Evolutionary conservation across 345 rosid genomes (phyloP).

Genomic region (Lepidium aucheri): DNA sequence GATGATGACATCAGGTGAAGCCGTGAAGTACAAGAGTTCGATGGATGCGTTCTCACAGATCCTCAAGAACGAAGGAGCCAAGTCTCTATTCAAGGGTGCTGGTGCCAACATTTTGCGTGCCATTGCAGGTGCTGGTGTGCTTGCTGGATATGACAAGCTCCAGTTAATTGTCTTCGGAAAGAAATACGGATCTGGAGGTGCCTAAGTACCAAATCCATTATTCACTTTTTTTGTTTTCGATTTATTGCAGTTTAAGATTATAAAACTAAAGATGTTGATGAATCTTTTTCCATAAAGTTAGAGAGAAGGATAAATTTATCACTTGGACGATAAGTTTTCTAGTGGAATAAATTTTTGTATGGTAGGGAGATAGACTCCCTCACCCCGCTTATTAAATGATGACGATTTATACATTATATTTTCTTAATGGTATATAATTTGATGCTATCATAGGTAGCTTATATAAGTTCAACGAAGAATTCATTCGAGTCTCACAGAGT

Average conservation of each 20-base stretch:
- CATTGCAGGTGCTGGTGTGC: conserved; percentile 92
- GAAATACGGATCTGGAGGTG: conserved; percentile 84
- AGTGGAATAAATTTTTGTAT: conserved; percentile 11
- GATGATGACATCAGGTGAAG: conserved; percentile 98
- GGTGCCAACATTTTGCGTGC: conserved; percentile 92
- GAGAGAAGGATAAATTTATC: not conserved
- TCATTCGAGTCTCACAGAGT: too few relatives aligned
- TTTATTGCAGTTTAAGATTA: conserved; percentile 13
- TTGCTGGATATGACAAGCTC: conserved; percentile 81
- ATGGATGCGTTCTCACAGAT: conserved; percentile 65
- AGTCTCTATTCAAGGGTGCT: conserved; percentile 85
- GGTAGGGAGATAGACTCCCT: not conserved
- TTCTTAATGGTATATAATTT: too few relatives aligned
- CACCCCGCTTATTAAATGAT: not conserved
- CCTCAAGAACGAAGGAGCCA: conserved; percentile 76
- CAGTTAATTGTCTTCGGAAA: conserved; percentile 77
- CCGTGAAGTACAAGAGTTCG: conserved; percentile 85
- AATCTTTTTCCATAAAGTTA: conserved; percentile 13
- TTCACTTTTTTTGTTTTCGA: not conserved
- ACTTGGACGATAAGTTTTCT: not conserved
- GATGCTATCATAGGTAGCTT: too few relatives aligned
- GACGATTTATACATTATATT: not conserved
- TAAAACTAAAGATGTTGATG: conserved; percentile 10
- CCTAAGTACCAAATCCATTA: conserved; percentile 6
- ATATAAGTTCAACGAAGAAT: too few relatives aligned